Evolutionary conservation across 176 grass and related monocot genomes (phyloP).

Genomic region (Triticum monococcum): DNA sequence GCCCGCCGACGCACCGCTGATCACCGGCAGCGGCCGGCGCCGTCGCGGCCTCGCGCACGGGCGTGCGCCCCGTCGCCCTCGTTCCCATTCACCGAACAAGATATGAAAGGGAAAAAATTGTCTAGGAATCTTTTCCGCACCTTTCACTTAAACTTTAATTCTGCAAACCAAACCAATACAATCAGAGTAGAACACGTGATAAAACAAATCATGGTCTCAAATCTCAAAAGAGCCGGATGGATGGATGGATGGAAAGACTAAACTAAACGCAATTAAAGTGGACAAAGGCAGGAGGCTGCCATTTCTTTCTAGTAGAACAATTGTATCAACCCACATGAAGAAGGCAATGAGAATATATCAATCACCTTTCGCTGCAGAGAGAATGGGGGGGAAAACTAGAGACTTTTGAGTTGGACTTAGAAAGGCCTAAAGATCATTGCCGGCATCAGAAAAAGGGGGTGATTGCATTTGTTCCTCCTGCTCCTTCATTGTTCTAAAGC

Average conservation of each 20-base stretch:
- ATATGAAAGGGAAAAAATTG: too few relatives aligned
- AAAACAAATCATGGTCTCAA: slow-evolving; percentile 12
- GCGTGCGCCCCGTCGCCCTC: too few relatives aligned
- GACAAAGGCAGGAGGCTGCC: background rate
- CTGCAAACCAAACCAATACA: background rate
- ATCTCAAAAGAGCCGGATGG: background rate
- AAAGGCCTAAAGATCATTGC: slow-evolving; percentile 30
- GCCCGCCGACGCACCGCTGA: too few relatives aligned
- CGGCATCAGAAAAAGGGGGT: slow-evolving; percentile 5
- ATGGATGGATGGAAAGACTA: slow-evolving; percentile 24
- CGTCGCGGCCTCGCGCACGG: too few relatives aligned
- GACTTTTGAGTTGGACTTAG: slow-evolving; percentile 21
- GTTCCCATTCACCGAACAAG: too few relatives aligned
- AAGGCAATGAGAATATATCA: slow-evolving; percentile 34
- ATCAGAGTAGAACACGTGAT: background rate
- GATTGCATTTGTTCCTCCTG: slow-evolving; percentile 31
- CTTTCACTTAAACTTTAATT: too few relatives aligned
- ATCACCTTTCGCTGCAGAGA: slow-evolving; percentile 13
- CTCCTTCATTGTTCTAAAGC: slow-evolving; percentile 25
- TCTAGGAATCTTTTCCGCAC: slow-evolving; percentile 2
- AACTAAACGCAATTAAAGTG: slow-evolving; percentile 7
- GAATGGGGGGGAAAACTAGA: background rate
- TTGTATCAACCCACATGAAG: slow-evolving; percentile 36
- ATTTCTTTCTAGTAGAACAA: slow-evolving; percentile 7
- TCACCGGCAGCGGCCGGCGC: too few relatives aligned